Conservation (phyloP, 805 yeast genomes). For the Metschnikowia colocasiae region DNA sequence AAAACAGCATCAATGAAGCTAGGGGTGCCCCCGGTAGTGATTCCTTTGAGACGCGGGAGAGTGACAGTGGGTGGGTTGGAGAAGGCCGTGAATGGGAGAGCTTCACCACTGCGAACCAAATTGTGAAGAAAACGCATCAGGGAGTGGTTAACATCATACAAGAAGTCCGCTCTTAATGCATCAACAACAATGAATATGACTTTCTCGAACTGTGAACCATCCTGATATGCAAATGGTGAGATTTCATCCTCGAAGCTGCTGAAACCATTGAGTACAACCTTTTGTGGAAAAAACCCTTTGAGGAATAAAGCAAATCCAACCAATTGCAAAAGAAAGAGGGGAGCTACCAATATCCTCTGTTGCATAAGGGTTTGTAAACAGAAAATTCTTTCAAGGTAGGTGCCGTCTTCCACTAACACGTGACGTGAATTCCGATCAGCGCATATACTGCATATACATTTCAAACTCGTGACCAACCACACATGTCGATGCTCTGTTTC, state of each 20-base stretch:
- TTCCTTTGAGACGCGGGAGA: slow-evolving; percentile 85
- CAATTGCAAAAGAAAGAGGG: slow-evolving; percentile 19
- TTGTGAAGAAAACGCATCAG: slow-evolving; percentile 64
- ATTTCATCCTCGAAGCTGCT: slow-evolving; percentile 28
- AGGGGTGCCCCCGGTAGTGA: slow-evolving; percentile 93
- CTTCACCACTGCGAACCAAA: slow-evolving; percentile 61
- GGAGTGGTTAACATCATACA: slow-evolving; percentile 59
- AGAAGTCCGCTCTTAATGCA: slow-evolving; percentile 86
- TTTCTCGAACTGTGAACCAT: slow-evolving; percentile 53
- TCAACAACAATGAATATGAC: slow-evolving; percentile 84
- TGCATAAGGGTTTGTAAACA: background rate
- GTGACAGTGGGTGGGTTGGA: slow-evolving; percentile 98
- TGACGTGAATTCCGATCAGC: background rate
- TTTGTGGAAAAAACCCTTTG: slow-evolving; percentile 89
- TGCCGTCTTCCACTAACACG: background rate
- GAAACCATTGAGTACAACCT: slow-evolving; percentile 65
- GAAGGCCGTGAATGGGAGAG: slow-evolving; percentile 85
- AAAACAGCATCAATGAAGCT: slow-evolving; percentile 90
- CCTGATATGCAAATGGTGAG: slow-evolving; percentile 14
- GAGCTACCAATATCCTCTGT: background rate
- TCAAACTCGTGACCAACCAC: too few relatives aligned
- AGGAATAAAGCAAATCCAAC: slow-evolving; percentile 61
- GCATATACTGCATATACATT: background rate
- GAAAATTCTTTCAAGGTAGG: background rate
- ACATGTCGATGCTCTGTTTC: too few relatives aligned